Base-by-base conservation (phyloP, 2,329 filamentous ascomycete genomes). In the Fusarium staphyleae region DNA sequence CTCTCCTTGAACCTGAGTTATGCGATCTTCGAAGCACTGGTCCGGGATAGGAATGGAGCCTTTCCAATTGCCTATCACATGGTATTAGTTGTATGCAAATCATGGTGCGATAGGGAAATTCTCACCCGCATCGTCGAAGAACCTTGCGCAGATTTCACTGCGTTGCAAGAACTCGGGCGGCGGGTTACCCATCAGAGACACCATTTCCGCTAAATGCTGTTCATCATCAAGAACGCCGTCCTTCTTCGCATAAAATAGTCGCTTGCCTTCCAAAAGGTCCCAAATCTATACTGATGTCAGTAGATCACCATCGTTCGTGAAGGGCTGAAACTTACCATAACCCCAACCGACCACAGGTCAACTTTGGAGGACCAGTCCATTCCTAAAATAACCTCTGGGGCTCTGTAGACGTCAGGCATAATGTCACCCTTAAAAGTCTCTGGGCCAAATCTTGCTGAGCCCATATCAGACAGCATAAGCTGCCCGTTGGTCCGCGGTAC, bases 161-260 rank as follows among this genome's bases (percentile, higher is more conserved):
- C 14, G 74, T 14, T 42, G 11, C 8, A 60, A 16, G 19, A 60
- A 63, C 10, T 54, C 26, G 1, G 9, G 29, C n/a, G 53, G 60
- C 2, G 54, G 57, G 5, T 19, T 22, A 3, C 57, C 50, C 28
- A 60, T 32, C 1, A 60, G 54, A 4, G 60, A 52, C 2, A 58
- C 41, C 41, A 60, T 63, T 18, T 60, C 57, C 1, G 57, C 60
- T 6, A 63, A 16, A 9, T 63, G 54, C n/a, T 47, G 51, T 11
- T 63, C 57, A 24, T 63, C 54, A 13, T 54, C 24, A 9, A 56
- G n/a, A 42, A 34, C n/a, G 0, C 57, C 48, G 13, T 48, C 48
- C 19, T 41, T 58, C 0, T 19, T n/a, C 1, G 43, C 33, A 5
- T 13, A 15, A 22, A 49, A 49, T 2, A 49, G 47, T 0, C 30